Conservation (phyloP, 2,329 filamentous ascomycete species). For the Rhytidhysteron rufulum region DNA sequence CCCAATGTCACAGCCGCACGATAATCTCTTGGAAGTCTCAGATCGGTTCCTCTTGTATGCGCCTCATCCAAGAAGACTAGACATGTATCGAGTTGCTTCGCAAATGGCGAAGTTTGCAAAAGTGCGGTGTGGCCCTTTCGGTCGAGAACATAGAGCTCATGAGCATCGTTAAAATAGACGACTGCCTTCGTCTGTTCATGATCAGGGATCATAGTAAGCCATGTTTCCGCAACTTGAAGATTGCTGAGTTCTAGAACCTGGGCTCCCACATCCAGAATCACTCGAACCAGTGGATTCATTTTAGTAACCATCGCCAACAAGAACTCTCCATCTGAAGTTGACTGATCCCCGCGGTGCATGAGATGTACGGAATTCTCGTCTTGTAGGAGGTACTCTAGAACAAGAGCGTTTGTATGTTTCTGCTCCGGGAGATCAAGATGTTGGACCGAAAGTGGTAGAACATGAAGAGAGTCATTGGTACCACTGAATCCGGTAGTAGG, state of each 20-base stretch:
- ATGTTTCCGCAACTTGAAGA: constrained; percentile 43
- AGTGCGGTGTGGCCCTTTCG: constrained; percentile 43
- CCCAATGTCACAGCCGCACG: constrained; percentile 67
- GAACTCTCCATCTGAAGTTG: constrained; percentile 31
- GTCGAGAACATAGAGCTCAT: constrained; percentile 55
- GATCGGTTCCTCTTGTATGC: constrained; percentile 67
- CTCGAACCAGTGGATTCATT: constrained; percentile 43
- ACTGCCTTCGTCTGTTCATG: constrained; percentile 27
- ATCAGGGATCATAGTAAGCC: constrained; percentile 49
- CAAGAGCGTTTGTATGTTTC: constrained; percentile 63
- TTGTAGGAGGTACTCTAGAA: constrained; percentile 57
- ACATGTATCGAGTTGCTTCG: constrained; percentile 54
- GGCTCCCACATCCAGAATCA: constrained; percentile 69
- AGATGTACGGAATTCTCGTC: constrained; percentile 29
- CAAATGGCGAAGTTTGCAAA: constrained; percentile 58
- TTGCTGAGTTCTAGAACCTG: constrained; percentile 60
- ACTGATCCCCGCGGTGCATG: constrained; percentile 4
- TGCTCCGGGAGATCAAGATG: constrained; percentile 56
- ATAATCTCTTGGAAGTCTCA: constrained; percentile 57
- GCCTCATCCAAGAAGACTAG: constrained; percentile 67
- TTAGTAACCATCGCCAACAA: constrained; percentile 46
- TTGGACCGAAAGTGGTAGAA: constrained; percentile 54
- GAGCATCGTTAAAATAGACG: constrained; percentile 56
- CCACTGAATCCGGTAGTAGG: constrained; percentile 66
- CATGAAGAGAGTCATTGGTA: constrained; percentile 60